Evolutionary conservation across 768 basidiomycete genomes (phyloP), one percentile per base, ranked within the genome.

Genomic region (Hemileccinum rubropunctum): DNA sequence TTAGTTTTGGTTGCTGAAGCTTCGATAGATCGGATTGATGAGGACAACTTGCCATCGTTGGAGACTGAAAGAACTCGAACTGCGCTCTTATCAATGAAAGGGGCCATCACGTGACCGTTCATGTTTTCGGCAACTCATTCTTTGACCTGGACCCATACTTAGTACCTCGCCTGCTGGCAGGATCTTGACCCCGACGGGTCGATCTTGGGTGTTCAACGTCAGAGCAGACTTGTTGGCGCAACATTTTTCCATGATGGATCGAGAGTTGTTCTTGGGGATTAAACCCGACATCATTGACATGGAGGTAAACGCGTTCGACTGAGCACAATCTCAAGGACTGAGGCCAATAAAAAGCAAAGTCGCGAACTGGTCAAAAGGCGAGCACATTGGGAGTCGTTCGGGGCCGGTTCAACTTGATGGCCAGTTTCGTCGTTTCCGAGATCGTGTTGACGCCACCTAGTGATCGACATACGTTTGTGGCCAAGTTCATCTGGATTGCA

Each of bases 171-270:
- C 70, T 30, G 62, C 67, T n/a, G n/a, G n/a, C 14, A 72, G 72
- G 56, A 70, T 76, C 32, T 59, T n/a, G 15, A 50, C 61, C 30
- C 52, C 64, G 20, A 44, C 69, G 10, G 71, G 67, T 6, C 71
- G 76, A 8, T 91, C 87, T 3, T 94, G 88, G 71, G 75, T 94
- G 45, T 71, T 91, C 15, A 67, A 63, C 28, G 73, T 79, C 62
- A 74, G 80, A 8, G 80, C 87, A 1, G 80, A 81, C 33, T 69
- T 69, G 5, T 65, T 97, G 30, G 87, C 86, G 1, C 76, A 83
- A 45, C 88, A 92, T 58, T 88, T 95, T 60, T 78, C 86, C 7
- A 85, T 91, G 78, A 91, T 95, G 54, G 92, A 95, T 56, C 79
- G 89, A 23, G 91, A 95, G 58, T 70, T 95, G 47, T 91, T 93